Evolutionary conservation across 768 basidiomycete genomes (phyloP).

Genomic region (Tulasnella sp.): DNA sequence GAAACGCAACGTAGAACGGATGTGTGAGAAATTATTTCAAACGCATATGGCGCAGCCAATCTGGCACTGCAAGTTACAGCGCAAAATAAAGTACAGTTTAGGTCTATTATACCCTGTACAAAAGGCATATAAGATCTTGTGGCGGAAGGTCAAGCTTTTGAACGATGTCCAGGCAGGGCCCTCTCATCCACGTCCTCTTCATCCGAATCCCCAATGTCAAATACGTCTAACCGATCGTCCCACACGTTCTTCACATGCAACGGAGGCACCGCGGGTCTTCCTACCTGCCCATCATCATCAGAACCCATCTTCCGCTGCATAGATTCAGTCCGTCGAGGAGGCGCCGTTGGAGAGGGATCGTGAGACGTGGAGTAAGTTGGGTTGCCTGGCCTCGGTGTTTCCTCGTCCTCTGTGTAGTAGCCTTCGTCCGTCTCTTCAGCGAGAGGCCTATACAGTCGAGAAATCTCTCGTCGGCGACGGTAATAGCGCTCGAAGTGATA

Average conservation of each 20-base stretch:
- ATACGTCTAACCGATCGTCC: slow-evolving; percentile 65
- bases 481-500: slow-evolving; percentile 67
- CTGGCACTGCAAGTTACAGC: no score
- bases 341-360: slow-evolving; percentile 48
- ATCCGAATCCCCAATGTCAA: slow-evolving; percentile 57
- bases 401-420: slow-evolving; percentile 33
- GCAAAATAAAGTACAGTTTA: no score
- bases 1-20: no score
- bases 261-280: slow-evolving; percentile 20
- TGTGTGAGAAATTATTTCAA: no score
- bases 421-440: slow-evolving; percentile 31
- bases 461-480: slow-evolving; percentile 72
- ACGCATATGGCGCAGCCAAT: no score
- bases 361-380: slow-evolving; percentile 38
- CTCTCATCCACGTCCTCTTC: slow-evolving; percentile 38
- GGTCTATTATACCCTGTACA: no score
- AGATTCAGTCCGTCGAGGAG: slow-evolving; percentile 12
- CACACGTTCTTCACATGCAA: slow-evolving; percentile 45
- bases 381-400: background rate
- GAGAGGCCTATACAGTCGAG: slow-evolving; percentile 66
- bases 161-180: background rate
- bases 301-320: slow-evolving; percentile 19
- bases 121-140: no score
- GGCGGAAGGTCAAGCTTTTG: no score
- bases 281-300: background rate